Base-by-base conservation (phyloP, 2,329 filamentous ascomycete species). In the Neurospora crassa region DNA sequence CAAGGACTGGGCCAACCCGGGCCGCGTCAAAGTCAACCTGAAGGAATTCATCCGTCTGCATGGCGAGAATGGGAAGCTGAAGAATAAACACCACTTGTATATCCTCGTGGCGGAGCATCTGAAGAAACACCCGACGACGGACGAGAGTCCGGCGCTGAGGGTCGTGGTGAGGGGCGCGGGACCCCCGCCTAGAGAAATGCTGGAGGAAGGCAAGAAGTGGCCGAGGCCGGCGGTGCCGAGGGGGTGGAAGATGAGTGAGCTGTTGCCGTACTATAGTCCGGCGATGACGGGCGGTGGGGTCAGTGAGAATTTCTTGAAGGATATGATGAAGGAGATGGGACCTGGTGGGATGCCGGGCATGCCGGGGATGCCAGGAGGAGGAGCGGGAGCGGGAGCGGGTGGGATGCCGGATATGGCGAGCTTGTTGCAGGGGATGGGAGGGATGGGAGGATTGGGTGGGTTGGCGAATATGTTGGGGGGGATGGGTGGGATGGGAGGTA, bases 1-100 rank as follows among this genome's bases (percentile, higher is more conserved):
- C 7, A 95, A 96, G 83, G 96, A 99, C 84, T 99, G 96, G 96
- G 91, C 91, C 71, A 99, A 99, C 83, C 96, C 96, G 14, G 96
- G 96, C 3, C 87, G 96, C 72, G 92, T 98, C 74, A 90, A 92
- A 76, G 89, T 98, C 68, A 83, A 90, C 78, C 83, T 97, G n/a
- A 91, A 89, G 80, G 83, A 80, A 74, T 72, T 72, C 74, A 67
- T 67, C 74, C 68, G 63, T 68, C 20, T 67, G 43, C 47, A 72
- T 8, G 67, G 70, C 24, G 71, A 74, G 70, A 75, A 74, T 67
- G 85, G 90, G 24, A 78, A 87, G 78, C 80, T 97, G 71, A 91
- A 89, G 80, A 89, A 86, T 81, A 93, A 98, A 83, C 92, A 96
- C 79, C 93, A 97, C 78, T 89, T 99, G 70, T 97, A 94, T 82